Evolutionary conservation across 2,329 filamentous ascomycete species (phyloP).

Genomic region (Exophiala sp.): DNA sequence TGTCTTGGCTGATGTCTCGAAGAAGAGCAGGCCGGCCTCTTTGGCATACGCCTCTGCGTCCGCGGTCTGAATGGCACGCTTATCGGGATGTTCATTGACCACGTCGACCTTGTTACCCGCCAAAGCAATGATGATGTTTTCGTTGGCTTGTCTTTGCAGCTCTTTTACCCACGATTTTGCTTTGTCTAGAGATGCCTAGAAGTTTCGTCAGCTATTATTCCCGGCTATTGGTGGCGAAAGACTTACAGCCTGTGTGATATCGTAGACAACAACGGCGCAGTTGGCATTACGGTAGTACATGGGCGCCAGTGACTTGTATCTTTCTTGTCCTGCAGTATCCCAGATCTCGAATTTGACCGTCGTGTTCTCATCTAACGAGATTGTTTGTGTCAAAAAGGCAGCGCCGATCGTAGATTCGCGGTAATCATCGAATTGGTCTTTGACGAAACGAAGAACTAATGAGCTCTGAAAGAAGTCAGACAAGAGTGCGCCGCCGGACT

Average conservation of each 20-base stretch:
- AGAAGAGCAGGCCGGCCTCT: conserved; percentile 92
- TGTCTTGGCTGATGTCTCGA: conserved; percentile 97
- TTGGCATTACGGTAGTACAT: conserved; percentile 99
- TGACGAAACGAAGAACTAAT: conserved; percentile 95
- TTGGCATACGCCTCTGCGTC: conserved; percentile 94
- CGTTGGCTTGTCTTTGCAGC: conserved; percentile 95
- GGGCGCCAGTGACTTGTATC: conserved; percentile 96
- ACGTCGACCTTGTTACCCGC: conserved; percentile 98
- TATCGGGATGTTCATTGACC: conserved; percentile 89
- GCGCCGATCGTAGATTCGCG: conserved; percentile 97
- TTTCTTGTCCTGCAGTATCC: conserved; percentile 97
- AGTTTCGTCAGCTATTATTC: conserved; percentile 13
- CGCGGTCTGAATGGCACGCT: conserved; percentile 82
- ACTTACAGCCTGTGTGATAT: conserved; percentile 96
- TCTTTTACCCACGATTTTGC: conserved; percentile 99
- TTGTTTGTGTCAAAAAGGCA: conserved; percentile 97
- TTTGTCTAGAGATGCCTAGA: conserved; percentile 91
- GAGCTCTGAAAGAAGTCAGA: conserved; percentile 66
- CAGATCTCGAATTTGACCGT: conserved; percentile 99
- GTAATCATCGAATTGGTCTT: conserved; percentile 99
- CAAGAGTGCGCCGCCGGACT: conserved; percentile 7
- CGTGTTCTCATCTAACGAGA: conserved; percentile 94
- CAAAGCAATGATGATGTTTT: conserved; percentile 98
- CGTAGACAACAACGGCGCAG: conserved; percentile 98
- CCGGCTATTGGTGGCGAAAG: background rate